Percentiles rank a stretch among this genome's conserved stretches.
Conservation (phyloP, 1,284 basidiomycete species). For the Boletus mariae region DNA sequence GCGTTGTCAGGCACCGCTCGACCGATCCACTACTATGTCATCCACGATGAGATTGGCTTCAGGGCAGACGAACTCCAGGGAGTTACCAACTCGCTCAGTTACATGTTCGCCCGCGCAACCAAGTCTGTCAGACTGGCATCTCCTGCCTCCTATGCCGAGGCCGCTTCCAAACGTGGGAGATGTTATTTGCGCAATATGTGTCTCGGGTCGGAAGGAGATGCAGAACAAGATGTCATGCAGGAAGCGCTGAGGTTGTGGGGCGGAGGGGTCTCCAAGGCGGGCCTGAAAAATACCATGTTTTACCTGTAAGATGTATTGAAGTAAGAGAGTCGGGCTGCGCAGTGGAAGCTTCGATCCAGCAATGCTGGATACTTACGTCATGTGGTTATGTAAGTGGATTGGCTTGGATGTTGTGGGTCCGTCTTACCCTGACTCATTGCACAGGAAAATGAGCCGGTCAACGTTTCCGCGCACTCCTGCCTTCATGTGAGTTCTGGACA, state of each 20-base stretch:
- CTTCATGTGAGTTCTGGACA: too few relatives aligned
- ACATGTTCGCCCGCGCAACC: constrained; percentile 76
- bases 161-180: constrained; percentile 74
- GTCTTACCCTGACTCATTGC: too few relatives aligned
- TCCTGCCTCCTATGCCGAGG: constrained; percentile 74
- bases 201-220: constrained; percentile 45
- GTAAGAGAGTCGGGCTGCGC: too few relatives aligned
- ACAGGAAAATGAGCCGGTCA: too few relatives aligned
- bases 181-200: constrained; percentile 72
- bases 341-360: too few relatives aligned
- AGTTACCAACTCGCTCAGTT: constrained; percentile 62
- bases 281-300: constrained; percentile 69
- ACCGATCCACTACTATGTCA: constrained; percentile 76
- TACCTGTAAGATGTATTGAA: constrained; percentile 49
- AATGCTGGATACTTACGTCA: too few relatives aligned
- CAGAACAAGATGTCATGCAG: constrained; percentile 26
- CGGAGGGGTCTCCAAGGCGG: constrained; percentile 46
- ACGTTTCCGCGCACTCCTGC: too few relatives aligned
- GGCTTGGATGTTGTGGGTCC: too few relatives aligned
- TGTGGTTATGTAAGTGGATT: too few relatives aligned
- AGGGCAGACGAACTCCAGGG: constrained; percentile 65
- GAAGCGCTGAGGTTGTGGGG: constrained; percentile 58
- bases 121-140: constrained; percentile 76
- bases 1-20: constrained; percentile 64
- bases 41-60: constrained; percentile 71